Evolutionary conservation across 2,329 filamentous ascomycete genomes (phyloP).

Genomic region (Beauveria sp.): DNA sequence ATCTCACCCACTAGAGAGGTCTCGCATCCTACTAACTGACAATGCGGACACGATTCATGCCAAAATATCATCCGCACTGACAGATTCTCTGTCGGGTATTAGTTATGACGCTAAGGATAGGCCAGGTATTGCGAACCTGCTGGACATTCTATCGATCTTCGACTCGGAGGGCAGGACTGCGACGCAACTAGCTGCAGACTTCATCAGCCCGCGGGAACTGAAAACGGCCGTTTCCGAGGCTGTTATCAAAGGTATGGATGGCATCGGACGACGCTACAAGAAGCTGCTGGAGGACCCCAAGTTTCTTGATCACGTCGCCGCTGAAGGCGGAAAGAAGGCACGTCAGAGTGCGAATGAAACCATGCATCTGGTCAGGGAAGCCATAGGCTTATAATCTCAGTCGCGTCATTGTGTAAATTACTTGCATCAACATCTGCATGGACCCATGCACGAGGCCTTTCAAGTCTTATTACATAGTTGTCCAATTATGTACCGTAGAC

Average conservation of each 20-base stretch:
- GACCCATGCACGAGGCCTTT: neutral
- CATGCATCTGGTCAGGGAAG: conserved; percentile 45
- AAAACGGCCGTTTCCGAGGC: conserved; percentile 51
- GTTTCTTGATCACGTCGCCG: conserved; percentile 50
- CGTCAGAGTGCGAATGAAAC: conserved; percentile 50
- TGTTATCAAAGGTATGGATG: conserved; percentile 44
- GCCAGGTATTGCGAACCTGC: conserved; percentile 81
- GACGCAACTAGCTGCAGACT: conserved; percentile 31
- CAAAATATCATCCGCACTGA: conserved; percentile 69
- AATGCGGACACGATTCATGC: conserved; percentile 50
- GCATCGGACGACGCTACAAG: conserved; percentile 50
- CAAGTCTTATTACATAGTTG: neutral
- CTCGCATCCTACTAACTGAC: conserved; percentile 79
- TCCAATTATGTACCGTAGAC: neutral
- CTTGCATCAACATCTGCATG: neutral
- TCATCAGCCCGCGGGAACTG: conserved; percentile 30
- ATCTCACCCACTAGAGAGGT: conserved; percentile 62
- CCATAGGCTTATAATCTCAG: conserved; percentile 38
- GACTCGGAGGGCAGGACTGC: conserved; percentile 36
- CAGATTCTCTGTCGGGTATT: conserved; percentile 61
- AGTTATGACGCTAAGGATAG: conserved; percentile 63
- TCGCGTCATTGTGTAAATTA: neutral
- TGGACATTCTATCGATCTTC: conserved; percentile 72
- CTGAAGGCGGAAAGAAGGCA: conserved; percentile 54
- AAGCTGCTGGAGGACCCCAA: conserved; percentile 41